These are phyloP conservation scores for Aureobasidium vineae DNA, from an alignment of 2,329 filamentous ascomycete genomes.

Conservation along the genomic window DNA sequence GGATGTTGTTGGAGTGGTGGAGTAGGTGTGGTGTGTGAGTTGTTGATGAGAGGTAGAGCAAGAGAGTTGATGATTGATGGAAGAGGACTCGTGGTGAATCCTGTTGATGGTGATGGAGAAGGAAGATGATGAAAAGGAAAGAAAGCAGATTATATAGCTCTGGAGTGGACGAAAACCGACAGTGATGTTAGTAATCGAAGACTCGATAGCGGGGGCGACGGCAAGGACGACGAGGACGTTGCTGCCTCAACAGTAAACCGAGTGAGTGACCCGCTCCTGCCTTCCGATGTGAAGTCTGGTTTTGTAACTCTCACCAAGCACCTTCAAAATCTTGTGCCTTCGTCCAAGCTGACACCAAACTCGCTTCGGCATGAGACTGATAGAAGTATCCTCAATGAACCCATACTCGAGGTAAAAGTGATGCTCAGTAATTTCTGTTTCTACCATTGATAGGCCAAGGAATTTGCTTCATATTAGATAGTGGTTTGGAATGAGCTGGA, in stretches of 20 bases:
- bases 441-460: neutral
- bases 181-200: neutral
- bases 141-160: neutral
- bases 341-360: too few species aligned
- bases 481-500: neutral
- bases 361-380: neutral
- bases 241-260: neutral
- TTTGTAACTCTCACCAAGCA: neutral
- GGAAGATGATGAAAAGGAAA: neutral
- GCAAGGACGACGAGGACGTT: neutral
- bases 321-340: neutral
- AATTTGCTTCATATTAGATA: neutral
- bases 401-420: neutral
- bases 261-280: neutral
- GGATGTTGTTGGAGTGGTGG: neutral
- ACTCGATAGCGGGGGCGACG: neutral
- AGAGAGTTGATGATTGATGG: neutral
- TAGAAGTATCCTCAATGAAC: neutral
- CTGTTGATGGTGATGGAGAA: neutral
- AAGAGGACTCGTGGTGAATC: neutral
- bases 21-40: neutral
- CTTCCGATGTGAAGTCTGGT: neutral
- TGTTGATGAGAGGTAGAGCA: neutral
- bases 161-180: neutral
- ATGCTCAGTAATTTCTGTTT: too few species aligned